Evolutionary conservation across 2,329 filamentous ascomycete species (phyloP).

Genomic region (Colletotrichum neosansevieriae): DNA sequence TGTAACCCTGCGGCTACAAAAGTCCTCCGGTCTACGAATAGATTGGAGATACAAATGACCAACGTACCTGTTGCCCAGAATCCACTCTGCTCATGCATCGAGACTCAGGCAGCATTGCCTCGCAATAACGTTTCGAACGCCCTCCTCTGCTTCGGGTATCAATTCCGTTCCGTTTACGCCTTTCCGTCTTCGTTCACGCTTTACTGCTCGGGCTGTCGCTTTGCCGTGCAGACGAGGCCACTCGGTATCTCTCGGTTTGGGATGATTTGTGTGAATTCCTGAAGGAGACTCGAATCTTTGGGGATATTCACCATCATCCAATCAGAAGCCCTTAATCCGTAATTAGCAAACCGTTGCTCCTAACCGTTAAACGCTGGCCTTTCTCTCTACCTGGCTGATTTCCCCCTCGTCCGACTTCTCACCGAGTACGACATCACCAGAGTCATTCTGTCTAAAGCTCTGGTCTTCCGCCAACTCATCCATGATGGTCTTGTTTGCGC

Average conservation of each 20-base stretch:
- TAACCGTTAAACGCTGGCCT: slow-evolving; percentile 35
- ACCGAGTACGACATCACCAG: slow-evolving; percentile 44
- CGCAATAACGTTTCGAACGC: background rate
- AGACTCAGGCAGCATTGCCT: slow-evolving; percentile 1
- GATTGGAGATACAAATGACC: background rate
- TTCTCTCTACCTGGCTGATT: slow-evolving; percentile 42
- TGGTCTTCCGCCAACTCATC: slow-evolving; percentile 55
- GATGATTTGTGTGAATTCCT: slow-evolving; percentile 26
- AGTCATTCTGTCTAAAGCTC: slow-evolving; percentile 48
- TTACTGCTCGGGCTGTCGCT: background rate
- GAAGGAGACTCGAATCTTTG: slow-evolving; percentile 16
- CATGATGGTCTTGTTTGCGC: slow-evolving; percentile 59
- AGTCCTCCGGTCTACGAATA: background rate
- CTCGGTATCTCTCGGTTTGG: slow-evolving; percentile 25
- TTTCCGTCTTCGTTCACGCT: slow-evolving; percentile 2
- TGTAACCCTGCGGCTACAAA: slow-evolving; percentile 6
- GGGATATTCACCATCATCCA: slow-evolving; percentile 13
- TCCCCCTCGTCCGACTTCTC: slow-evolving; percentile 45
- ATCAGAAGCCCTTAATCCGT: slow-evolving; percentile 33
- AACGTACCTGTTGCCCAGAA: background rate
- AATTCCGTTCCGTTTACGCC: slow-evolving; percentile 6
- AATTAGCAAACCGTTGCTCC: slow-evolving; percentile 38
- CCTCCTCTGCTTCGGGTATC: slow-evolving; percentile 14
- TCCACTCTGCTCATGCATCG: background rate
- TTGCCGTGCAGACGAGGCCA: background rate